phyloP scores from a whole-genome alignment of 495 filamentous ascomycete genomes.

The Apiosordaria backusii region DNA sequence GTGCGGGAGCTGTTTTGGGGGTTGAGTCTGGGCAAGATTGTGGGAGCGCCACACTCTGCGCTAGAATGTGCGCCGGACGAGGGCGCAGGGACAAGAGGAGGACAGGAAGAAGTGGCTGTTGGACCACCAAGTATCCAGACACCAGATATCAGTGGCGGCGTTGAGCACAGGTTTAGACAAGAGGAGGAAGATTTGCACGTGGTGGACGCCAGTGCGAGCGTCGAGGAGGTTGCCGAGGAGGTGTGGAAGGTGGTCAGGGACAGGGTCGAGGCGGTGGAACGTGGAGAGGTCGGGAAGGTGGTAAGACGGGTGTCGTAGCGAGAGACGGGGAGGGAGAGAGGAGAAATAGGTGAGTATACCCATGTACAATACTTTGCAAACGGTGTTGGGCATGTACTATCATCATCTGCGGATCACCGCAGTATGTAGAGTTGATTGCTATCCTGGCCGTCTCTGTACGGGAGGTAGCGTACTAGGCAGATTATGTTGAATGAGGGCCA shows the following conservation, averaged over 20 bases:
- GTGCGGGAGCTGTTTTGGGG: slow-evolving; percentile 72
- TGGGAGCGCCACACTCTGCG: slow-evolving; percentile 17
- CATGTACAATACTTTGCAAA: neutral
- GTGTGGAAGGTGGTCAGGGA: slow-evolving; percentile 48
- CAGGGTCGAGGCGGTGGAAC: slow-evolving; percentile 45
- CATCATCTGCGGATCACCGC: too few species aligned
- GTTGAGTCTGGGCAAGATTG: slow-evolving; percentile 45
- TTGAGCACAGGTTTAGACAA: slow-evolving; percentile 44
- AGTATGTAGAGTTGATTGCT: too few species aligned
- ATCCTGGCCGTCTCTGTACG: neutral
- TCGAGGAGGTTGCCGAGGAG: slow-evolving; percentile 51
- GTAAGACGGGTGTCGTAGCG: slow-evolving; percentile 41
- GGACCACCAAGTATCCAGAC: slow-evolving; percentile 18
- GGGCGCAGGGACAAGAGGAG: slow-evolving; percentile 15
- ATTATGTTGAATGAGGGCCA: slow-evolving; percentile 27
- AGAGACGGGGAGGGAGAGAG: too few species aligned
- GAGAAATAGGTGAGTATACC: too few species aligned
- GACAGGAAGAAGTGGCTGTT: slow-evolving; percentile 25
- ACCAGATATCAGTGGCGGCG: slow-evolving; percentile 12
- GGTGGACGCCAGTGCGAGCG: slow-evolving; percentile 48
- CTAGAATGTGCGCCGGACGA: neutral
- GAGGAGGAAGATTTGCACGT: slow-evolving; percentile 54
- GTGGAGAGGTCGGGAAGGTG: slow-evolving; percentile 43
- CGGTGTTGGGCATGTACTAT: neutral
- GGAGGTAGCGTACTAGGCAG: neutral